These are phyloP conservation scores for Silene conica DNA, from an alignment of 148 eudicot species.

Conservation along the genomic window DNA sequence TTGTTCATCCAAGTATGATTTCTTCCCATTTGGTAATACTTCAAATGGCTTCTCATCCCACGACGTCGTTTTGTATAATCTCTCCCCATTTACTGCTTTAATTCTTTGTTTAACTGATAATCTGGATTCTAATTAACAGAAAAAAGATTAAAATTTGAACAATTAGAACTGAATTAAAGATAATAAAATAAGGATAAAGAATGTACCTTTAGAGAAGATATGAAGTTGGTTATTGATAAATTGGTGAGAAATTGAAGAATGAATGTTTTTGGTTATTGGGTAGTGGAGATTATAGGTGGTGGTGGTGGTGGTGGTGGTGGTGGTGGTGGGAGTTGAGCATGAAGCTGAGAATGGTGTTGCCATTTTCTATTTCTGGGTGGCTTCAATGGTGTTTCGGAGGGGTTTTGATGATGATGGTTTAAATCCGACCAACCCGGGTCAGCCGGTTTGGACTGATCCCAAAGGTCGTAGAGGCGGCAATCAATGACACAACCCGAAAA, in stretches of 20 bases:
- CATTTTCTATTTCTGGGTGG: constrained; percentile 9
- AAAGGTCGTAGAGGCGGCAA: too few species aligned
- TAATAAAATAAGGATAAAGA: not conserved
- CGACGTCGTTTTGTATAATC: constrained; percentile 24
- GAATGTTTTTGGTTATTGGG: not conserved
- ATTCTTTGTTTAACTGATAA: constrained; percentile 1
- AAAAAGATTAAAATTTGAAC: not conserved
- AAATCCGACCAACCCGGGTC: too few species aligned
- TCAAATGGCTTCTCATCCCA: constrained; percentile 53
- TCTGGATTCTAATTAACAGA: constrained; percentile 11
- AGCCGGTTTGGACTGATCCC: too few species aligned
- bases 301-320: constrained; percentile 9
- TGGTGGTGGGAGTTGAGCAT: constrained; percentile 13
- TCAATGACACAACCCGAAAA: too few species aligned
- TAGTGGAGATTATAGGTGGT: constrained; percentile 4
- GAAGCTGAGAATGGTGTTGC: constrained; percentile 21
- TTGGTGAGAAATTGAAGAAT: constrained; percentile 16
- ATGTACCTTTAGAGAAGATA: constrained; percentile 20
- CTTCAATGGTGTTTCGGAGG: not conserved
- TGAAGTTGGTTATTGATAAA: constrained; percentile 26
- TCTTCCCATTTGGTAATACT: constrained; percentile 39
- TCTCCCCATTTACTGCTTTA: constrained; percentile 25
- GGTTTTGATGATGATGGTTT: too few species aligned
- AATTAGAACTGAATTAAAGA: not conserved
- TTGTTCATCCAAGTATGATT: constrained; percentile 54